A percentile compares a stretch with the other conserved stretches of the same genome.
These are phyloP conservation scores for Macadamia tetraphylla DNA, from an alignment of 164 flowering plant genomes.

Conservation along the genomic window DNA sequence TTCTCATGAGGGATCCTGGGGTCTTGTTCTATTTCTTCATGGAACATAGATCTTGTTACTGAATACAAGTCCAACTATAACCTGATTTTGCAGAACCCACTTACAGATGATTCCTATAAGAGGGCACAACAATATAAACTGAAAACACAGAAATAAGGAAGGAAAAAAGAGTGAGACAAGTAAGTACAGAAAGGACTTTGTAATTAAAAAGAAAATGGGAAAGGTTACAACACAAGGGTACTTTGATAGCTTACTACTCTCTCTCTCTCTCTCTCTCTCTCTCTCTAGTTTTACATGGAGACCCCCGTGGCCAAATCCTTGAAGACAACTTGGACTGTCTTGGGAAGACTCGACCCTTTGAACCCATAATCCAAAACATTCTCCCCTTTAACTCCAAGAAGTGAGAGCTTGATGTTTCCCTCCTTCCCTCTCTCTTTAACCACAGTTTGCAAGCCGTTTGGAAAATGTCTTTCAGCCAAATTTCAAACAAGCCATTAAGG, in stretches of 20 bases:
- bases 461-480: slow-evolving; percentile 71
- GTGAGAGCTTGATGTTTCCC: slow-evolving; percentile 42
- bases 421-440: slow-evolving; percentile 36
- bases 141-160: too few species aligned
- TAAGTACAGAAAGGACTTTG: not conserved
- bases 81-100: too few species aligned
- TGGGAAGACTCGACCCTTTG: slow-evolving; percentile 69
- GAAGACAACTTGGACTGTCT: slow-evolving; percentile 36
- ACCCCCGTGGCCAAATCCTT: slow-evolving; percentile 14
- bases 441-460: slow-evolving; percentile 43
- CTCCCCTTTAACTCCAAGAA: slow-evolving; percentile 39
- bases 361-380: slow-evolving; percentile 36
- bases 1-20: too few species aligned
- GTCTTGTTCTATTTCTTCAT: too few species aligned
- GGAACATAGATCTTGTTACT: too few species aligned
- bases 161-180: not conserved
- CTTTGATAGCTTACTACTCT: not conserved
- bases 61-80: too few species aligned
- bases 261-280: not conserved
- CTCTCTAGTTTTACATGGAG: slow-evolving; percentile 10
- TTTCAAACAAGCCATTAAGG: slow-evolving; percentile 50
- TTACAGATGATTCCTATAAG: not conserved
- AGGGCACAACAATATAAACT: not conserved
- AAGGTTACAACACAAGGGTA: slow-evolving; percentile 17
- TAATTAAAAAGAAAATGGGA: slow-evolving; percentile 15